Base-by-base conservation (phyloP, 164 flowering plant genomes). In the Piper longum region DNA sequence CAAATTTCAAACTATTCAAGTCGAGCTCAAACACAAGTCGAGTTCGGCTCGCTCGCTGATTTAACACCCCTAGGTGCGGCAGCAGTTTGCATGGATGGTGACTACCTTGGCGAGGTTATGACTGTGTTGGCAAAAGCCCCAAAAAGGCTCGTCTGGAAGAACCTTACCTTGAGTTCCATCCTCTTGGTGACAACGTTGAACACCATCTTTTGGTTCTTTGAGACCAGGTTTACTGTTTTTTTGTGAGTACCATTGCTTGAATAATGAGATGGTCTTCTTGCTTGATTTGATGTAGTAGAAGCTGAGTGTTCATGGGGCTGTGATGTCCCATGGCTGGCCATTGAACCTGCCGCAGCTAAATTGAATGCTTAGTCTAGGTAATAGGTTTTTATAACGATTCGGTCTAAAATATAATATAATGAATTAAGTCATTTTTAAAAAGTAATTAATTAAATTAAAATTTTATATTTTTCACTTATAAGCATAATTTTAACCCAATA, bases 81-180 rank as follows among this genome's bases (percentile, higher is more conserved):
- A 88, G 63, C 91, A 88, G 58, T 85, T 88, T 12, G 89, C 84
- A 68, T 87, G 95, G 26, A 87, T 80, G 4, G 90, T 85, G 18
- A 63, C 64, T 4, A 85, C 85, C 3, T 61, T 61, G 16, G 66
- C 16, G 14, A 82, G 57, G 48, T 84, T 80, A 14, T 64, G 71
- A 62, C 89, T 80, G 11, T 70, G 70, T 13, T 70, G 57, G 60
- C 95, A 87, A 57, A 87, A 83, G 26, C 90, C 95, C 86, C 79
- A 56, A 88, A 83, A 61, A 73, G 77, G 0, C 56, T 17, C 1
- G 91, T 84, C 57, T 80, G 76, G 26, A 87, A 63, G 44, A 72
- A 74, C 65, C 71, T 72, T 0, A 78, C 73, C 3, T 4, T 69
- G 4, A 87, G 54, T 0, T 71, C 74, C 26, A 83, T 36, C 5